Base-by-base conservation (phyloP, 805 yeast species). In the Cyberlindnera mississippiensis region DNA sequence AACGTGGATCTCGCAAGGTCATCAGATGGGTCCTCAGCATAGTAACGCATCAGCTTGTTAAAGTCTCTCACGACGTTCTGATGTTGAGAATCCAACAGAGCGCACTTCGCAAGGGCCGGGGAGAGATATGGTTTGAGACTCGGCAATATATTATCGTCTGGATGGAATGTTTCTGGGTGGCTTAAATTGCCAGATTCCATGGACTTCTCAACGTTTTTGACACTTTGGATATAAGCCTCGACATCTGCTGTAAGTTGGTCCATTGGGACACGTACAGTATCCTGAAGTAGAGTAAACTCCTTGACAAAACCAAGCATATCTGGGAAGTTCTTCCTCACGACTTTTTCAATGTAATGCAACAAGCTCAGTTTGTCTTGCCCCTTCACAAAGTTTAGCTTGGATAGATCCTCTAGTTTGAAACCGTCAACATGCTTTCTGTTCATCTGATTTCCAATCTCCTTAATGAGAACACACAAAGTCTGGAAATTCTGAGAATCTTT, bases 381-480 rank as follows among this genome's bases (percentile, higher is more conserved):
- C 59, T 93, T 93, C 65, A 95, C 82, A 52, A 95, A 89, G 26
- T 84, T 86, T 44, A 93, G 72, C 52, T 98, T 70, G 56, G 89
- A 96, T 40, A 93, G 71, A n/a, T 96, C 86, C 34, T 86, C 82
- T 45, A 93, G 68, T 55, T 85, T 84, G 72, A 95, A 95, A 3
- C 99, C 99, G 50, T 77, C 75, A 1, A 97, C 98, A 60, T 89
- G 96, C 54, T 89, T 90, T 2, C 89, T 96, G 60, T 95, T 93
- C 99, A 93, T 93, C 61, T 82, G 91, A 61, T 93, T 93, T 45
- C 99, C 99, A 38, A 93, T 93, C 4, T 90, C 82, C 49, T 90
- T 69, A 47, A 93, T 91, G 35, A 93, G 78, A 42, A 86, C 89
- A 56, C 95, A 75, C 13, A 93, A 80, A 41, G 78, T 75, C 47